These are phyloP conservation scores for Cytospora leucostoma DNA, from an alignment of 2,329 filamentous ascomycete genomes.

Conservation along the genomic window DNA sequence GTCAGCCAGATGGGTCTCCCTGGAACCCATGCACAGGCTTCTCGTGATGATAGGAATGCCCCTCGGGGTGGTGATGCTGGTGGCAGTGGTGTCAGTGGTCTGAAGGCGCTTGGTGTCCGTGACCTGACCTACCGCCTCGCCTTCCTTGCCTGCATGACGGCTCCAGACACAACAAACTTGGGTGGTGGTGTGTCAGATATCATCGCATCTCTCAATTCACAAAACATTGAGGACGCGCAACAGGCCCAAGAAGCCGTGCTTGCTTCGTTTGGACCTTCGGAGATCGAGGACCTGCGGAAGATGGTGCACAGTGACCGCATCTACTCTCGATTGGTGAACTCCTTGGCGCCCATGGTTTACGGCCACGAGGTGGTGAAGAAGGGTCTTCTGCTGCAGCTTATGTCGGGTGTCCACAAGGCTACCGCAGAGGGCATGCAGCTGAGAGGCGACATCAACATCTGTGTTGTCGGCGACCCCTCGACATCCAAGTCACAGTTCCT, in stretches of 20 bases:
- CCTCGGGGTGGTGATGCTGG: constrained; percentile 76
- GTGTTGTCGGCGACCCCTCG: constrained; percentile 93
- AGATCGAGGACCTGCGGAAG: constrained; percentile 86
- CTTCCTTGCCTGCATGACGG: constrained; percentile 97
- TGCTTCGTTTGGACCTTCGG: constrained; percentile 77
- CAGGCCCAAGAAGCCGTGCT: constrained; percentile 86
- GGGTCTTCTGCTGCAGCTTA: constrained; percentile 86
- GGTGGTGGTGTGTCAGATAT: constrained; percentile 84
- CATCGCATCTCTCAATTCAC: constrained; percentile 78
- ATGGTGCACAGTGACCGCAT: constrained; percentile 98
- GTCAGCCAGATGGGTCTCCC: constrained; percentile 93
- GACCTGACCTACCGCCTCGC: constrained; percentile 94
- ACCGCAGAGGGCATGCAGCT: constrained; percentile 94
- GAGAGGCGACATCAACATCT: constrained; percentile 97
- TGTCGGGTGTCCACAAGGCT: constrained; percentile 91
- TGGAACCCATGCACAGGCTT: constrained; percentile 77
- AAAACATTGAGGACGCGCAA: constrained; percentile 70
- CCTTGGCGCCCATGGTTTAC: constrained; percentile 94
- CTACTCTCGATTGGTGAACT: constrained; percentile 88
- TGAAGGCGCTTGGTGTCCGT: constrained; percentile 90
- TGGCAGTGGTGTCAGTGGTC: constrained; percentile 79
- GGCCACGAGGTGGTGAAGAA: constrained; percentile 98
- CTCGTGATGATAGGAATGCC: constrained; percentile 77
- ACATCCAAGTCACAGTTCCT: constrained; percentile 98
- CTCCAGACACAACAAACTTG: constrained; percentile 79